Percentiles rank a stretch among this genome's conserved stretches.
Evolutionary conservation across 768 basidiomycete species (phyloP).

Genomic region (Neoboletus magnificus): DNA sequence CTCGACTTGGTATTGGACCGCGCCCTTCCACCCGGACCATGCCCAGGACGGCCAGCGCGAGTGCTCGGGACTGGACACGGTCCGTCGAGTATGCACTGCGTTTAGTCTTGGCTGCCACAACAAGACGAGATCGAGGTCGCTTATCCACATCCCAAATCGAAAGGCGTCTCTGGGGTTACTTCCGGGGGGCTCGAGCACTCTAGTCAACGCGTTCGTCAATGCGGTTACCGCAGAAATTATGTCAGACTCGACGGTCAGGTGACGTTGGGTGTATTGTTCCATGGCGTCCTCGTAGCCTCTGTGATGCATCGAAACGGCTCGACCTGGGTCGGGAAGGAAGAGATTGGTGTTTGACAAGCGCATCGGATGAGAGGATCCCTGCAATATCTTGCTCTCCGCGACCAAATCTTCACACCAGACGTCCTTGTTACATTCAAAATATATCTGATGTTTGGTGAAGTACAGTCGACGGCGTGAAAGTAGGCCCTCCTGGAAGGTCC

Average conservation of each 20-base stretch:
- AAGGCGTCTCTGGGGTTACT: not conserved
- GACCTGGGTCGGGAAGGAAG: not conserved
- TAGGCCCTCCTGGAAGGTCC: slow-evolving; percentile 22
- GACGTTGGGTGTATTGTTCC: slow-evolving; percentile 12
- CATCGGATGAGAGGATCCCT: slow-evolving; percentile 7
- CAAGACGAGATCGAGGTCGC: slow-evolving; percentile 13
- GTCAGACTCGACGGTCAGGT: slow-evolving; percentile 13
- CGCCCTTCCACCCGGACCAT: slow-evolving; percentile 26
- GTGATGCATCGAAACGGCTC: not conserved
- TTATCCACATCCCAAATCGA: not conserved
- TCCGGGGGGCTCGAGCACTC: not conserved
- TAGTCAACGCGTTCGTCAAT: not conserved
- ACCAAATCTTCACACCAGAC: slow-evolving; percentile 23
- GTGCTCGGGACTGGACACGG: not conserved
- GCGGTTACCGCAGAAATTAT: slow-evolving; percentile 9
- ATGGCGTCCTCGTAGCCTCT: slow-evolving; percentile 8
- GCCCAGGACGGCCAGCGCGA: slow-evolving; percentile 25
- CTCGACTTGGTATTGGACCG: slow-evolving; percentile 6
- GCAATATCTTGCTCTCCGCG: slow-evolving; percentile 10
- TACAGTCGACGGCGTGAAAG: slow-evolving; percentile 22
- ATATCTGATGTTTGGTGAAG: slow-evolving; percentile 21
- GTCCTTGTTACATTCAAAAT: slow-evolving; percentile 22
- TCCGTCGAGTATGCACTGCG: slow-evolving; percentile 7
- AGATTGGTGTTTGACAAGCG: not conserved
- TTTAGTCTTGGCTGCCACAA: slow-evolving; percentile 23